Evolutionary conservation across 192 early-diverging fungal species (phyloP), one percentile per base, ranked within the genome.

Genomic region (Entomortierella lignicola): DNA sequence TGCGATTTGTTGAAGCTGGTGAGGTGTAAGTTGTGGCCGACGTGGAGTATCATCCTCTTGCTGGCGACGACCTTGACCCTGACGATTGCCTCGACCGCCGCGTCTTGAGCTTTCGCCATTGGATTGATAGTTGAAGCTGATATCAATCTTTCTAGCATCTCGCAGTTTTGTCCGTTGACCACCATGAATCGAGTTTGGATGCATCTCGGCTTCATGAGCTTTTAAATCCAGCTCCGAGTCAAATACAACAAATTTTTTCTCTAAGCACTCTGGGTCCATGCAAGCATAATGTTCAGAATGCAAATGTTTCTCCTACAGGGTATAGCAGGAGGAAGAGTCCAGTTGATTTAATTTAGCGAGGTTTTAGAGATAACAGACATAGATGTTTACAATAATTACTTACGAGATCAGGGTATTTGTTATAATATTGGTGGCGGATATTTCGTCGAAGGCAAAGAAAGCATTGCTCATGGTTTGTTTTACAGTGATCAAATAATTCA

Each of bases 221-320:
- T 93, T 93, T 34, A 99, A 75, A 73, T 99, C 97, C 61, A 99
- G 89, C 18, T 98, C 93, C 15, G 92, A 89, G 32, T 87, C 91
- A 86, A 99, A 99, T 1, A 98, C 97, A 41, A 98, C 89, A 89
- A 99, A 98, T 86, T 98, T 99, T 71, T 92, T 90, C 47, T 96
- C 96, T 43, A 96, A 67, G 73, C 97, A 99, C 37, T 91, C 86
- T 11, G 87, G 85, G 27, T 97, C 84, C 60, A 81, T 77, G 81
- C 97, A 99, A 20, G 91, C 77, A 75, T 87, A 93, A 65, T 99
- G 97, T 18, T 94, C 93, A 41, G 77, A 70, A 58, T 86, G 79
- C 62, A 97, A 96, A 84, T 99, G 97, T 17, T 89, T 61, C 53
- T 84, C 88, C 87, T 89, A 59, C 39, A 57, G 42, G 48, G 23